These are phyloP conservation scores for Gentiana straminea DNA, from an alignment of 257 asterid species.

Conservation along the genomic window DNA sequence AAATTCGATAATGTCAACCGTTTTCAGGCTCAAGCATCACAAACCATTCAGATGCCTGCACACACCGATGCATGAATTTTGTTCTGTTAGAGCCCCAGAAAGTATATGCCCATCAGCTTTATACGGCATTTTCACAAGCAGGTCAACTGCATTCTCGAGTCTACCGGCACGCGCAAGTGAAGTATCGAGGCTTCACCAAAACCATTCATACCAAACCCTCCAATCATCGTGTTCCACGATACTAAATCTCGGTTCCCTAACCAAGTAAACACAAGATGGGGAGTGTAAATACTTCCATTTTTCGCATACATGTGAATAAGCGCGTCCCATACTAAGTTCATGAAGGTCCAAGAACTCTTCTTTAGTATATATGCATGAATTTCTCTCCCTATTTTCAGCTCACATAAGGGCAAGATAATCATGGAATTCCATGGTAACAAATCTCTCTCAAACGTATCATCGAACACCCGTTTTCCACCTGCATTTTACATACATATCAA, in stretches of 20 bases:
- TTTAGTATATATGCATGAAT: constrained; percentile 22
- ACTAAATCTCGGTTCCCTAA: constrained; percentile 24
- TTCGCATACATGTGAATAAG: constrained; percentile 35
- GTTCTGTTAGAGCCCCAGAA: constrained; percentile 17
- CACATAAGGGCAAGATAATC: constrained; percentile 27
- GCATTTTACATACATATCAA: constrained; percentile 31
- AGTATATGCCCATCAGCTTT: constrained; percentile 23
- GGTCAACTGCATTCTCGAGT: constrained; percentile 28
- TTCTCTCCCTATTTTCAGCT: constrained; percentile 26
- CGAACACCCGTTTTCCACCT: constrained; percentile 24
- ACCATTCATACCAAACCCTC: constrained; percentile 37
- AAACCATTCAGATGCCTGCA: constrained; percentile 27
- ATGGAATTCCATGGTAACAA: constrained; percentile 29
- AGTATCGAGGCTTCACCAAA: constrained; percentile 26
- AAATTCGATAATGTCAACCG: constrained; percentile 30
- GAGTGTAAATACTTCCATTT: constrained; percentile 21
- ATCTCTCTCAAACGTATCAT: constrained; percentile 21
- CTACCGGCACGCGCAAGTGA: constrained; percentile 35
- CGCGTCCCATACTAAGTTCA: constrained; percentile 22
- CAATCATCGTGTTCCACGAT: constrained; percentile 39
- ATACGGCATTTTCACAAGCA: constrained; percentile 18
- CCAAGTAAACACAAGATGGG: constrained; percentile 19
- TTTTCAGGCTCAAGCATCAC: constrained; percentile 31
- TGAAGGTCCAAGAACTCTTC: constrained; percentile 1
- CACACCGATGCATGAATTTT: constrained; percentile 13